Evolutionary conservation across 1,139 yeast genomes (phyloP), one percentile per base, ranked within the genome.

Genomic region (Suhomyces ambrosiae): DNA sequence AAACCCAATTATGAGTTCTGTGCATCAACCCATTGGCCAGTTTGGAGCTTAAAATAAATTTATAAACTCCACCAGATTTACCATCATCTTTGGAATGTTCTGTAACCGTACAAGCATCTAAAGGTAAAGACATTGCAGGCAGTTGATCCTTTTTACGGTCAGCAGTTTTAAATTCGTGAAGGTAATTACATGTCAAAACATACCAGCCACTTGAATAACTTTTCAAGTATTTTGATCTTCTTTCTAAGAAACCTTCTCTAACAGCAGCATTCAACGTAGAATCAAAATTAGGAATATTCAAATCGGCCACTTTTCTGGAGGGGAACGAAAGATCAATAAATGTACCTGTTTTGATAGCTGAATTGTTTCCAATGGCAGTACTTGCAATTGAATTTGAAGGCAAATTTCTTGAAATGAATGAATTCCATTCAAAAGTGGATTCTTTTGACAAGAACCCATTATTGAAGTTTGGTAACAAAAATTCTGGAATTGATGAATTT

Each of bases 181-280:
- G 68, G 54, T 79, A 90, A 41, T 82, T 80, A 40, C 97, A 86
- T 2, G 98, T 89, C 49, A 92, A 70, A 21, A 92, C 96, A 58
- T 89, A 94, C 81, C 87, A 92, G 4, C 95, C 95, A 49, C 82
- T 78, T 4, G 95, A 80, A 62, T 89, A 94, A 19, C 92, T 85
- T 66, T 89, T 90, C 48, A 92, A 72, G 58, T 81, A 89, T 66
- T 90, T 92, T 2, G 97, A 86, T 52, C 96, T 78, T 58, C 97
- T 77, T 60, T 92, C 98, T 48, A 92, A 70, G 48, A 72, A 77
- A 1, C 97, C 97, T 24, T 88, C 79, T 40, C 89, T 77, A 27
- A 92, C 74, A 38, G 87, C 84, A 35, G 70, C 65, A 22, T 90
- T 80, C 47, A 89, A 68, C 10, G 89, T 79, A 37, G 90, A 85